phyloP scores from a whole-genome alignment of 2,329 filamentous ascomycete genomes.

The Fusarium sp. region DNA sequence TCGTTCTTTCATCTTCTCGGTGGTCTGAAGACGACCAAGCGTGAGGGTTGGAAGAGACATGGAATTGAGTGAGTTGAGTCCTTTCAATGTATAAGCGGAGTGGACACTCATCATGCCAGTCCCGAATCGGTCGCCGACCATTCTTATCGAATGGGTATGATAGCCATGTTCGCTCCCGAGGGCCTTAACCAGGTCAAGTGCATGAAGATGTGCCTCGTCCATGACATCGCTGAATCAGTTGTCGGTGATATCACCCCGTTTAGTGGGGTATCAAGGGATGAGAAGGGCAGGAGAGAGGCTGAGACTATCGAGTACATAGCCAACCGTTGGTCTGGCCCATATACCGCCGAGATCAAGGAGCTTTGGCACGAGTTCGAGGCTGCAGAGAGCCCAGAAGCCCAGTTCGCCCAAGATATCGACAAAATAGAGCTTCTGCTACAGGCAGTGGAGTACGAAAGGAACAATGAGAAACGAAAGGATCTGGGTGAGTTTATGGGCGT shows the following conservation, averaged over 20 bases:
- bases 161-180: slow-evolving; percentile 88
- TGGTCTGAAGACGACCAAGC: slow-evolving; percentile 92
- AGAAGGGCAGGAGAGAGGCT: slow-evolving; percentile 88
- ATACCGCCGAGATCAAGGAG: slow-evolving; percentile 76
- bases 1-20: slow-evolving; percentile 95
- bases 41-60: slow-evolving; percentile 94
- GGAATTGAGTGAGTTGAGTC: slow-evolving; percentile 63
- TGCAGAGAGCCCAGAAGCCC: slow-evolving; percentile 80
- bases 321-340: slow-evolving; percentile 71
- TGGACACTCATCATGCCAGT: slow-evolving; percentile 49
- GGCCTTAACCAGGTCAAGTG: slow-evolving; percentile 81
- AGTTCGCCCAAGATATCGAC: slow-evolving; percentile 95
- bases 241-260: slow-evolving; percentile 98
- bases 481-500: slow-evolving; percentile 89
- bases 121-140: slow-evolving; percentile 96
- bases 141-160: slow-evolving; percentile 99
- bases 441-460: slow-evolving; percentile 95
- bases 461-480: slow-evolving; percentile 72
- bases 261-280: slow-evolving; percentile 84
- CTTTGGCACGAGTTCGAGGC: slow-evolving; percentile 98
- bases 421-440: slow-evolving; percentile 95
- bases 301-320: slow-evolving; percentile 93
- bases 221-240: slow-evolving; percentile 96
- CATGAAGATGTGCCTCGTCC: slow-evolving; percentile 93
- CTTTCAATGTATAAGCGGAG: background rate